Base-by-base conservation (phyloP, 768 basidiomycete species). In the Pulveroboletus frians region DNA sequence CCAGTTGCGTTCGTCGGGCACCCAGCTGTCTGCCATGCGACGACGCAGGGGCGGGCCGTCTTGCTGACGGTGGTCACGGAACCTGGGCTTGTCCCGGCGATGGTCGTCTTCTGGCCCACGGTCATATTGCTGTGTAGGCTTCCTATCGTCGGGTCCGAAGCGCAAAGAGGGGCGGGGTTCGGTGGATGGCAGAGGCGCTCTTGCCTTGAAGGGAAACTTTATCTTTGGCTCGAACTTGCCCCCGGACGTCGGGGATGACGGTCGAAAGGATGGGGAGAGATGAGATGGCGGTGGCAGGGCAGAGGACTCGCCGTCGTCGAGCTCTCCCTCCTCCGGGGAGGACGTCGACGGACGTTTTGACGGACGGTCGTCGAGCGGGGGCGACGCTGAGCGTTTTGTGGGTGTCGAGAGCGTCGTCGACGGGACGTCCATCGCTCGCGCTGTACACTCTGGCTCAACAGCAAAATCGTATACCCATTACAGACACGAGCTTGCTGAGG, bases 311-410 rank as follows among this genome's bases (percentile, higher is more conserved):
- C 41, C 43, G 61, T 89, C 87, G 68, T 88, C 86, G 42, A 91
- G 70, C 58, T 91, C 88, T 51, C 88, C 88, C 63, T 91, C 88
- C 66, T 91, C 88, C 43, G 87, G 87, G 1, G 86, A 75, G 1
- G 69, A 84, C 3, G 83, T 76, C 9, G 74, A 72, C 17, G 63
- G 71, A 38, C 84, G 75, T 61, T 89, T 88, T 5, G 65, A 32
- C 9, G 78, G 73, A 43, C 84, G 74, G 34, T 69, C 66, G 50
- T 72, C 68, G 2, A 71, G 69, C 39, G 79, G 74, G 13, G 82
- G 79, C 32, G 81, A 81, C 26, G 82, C 81, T 46, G 69, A 71
- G 50, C 88, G 77, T 70, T 89, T 89, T 43, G 34, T 18, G 9
- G 51, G 31, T 2, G 49, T 40, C 47, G 51, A 36, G 38, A 17